These are phyloP conservation scores for Coleophoma cylindrospora DNA, from an alignment of 2,329 filamentous ascomycete genomes.

Conservation along the genomic window DNA sequence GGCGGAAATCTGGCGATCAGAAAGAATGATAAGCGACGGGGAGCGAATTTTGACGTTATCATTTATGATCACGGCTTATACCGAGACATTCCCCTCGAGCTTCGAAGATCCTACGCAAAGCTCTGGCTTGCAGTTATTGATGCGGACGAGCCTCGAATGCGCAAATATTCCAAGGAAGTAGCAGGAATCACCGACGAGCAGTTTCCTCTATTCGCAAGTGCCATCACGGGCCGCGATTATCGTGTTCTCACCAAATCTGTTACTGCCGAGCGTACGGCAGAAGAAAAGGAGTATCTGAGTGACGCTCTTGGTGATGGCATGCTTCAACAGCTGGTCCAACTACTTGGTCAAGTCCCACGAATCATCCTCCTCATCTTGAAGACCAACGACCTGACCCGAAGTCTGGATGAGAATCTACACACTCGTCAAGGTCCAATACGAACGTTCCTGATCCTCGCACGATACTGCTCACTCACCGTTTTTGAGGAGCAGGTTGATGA, in stretches of 20 bases:
- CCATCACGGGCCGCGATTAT: constrained; percentile 93
- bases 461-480: constrained; percentile 64
- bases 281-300: constrained; percentile 85
- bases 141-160: constrained; percentile 80
- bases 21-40: constrained; percentile 59
- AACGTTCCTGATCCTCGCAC: constrained; percentile 62
- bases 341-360: constrained; percentile 82
- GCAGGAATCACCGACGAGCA: constrained; percentile 84
- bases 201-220: constrained; percentile 91
- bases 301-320: constrained; percentile 82
- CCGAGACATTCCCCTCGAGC: constrained; percentile 74
- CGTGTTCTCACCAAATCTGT: constrained; percentile 62
- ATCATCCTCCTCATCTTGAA: constrained; percentile 95
- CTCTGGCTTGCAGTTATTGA: constrained; percentile 97
- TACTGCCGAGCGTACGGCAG: constrained; percentile 49
- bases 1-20: constrained; percentile 94
- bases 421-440: constrained; percentile 63
- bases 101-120: constrained; percentile 87
- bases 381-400: constrained; percentile 93
- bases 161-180: constrained; percentile 81
- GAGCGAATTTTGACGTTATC: constrained; percentile 86
- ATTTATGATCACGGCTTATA: constrained; percentile 97
- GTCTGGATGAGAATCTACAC: constrained; percentile 84
- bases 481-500: constrained; percentile 59
- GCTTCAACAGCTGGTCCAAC: constrained; percentile 79